Evolutionary conservation across 139 green algal species (phyloP), one percentile per base, ranked within the genome.

Genomic region (Chara braunii): DNA sequence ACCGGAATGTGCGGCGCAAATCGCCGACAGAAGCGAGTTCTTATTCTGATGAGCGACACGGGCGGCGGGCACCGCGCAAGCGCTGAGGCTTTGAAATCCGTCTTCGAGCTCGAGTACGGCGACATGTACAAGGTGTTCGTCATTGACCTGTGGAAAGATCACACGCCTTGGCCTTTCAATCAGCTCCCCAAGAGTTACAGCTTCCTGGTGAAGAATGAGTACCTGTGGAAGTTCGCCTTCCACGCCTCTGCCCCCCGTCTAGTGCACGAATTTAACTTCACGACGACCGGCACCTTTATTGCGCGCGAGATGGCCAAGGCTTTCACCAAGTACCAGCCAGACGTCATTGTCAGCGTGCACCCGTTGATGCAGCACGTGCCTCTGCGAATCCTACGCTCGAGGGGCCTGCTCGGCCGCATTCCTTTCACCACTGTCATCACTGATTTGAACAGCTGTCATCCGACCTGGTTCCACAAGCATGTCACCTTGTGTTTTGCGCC

Each of bases 401-500:
- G 30, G 22, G 82, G 84, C 24, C 24, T 81, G 24, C 68, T 81
- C 30, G 54, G 78, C 35, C 77, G 81, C 32, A 83, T 86, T 67
- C 84, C 86, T 42, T 97, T 98, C 81, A 88, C 91, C 31, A 98
- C 92, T 18, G 90, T 94, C 0, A 84, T 98, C 2, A 98, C 92
- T 0, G 92, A 98, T 83, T 88, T 96, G 74, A 95, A 87, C 51
- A 95, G 86, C 40, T 97, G 90, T 80, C 91, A 97, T 83, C 95
- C 95, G 78, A 94, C 89, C 29, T 94, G 85, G 81, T 97, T 96
- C 79, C 81, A 91, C 78, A 64, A 37, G 29, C 60, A 60, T 32
- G 88, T 86, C 28, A 83, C 85, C 37, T 64, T 77, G 22, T 94
- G 86, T 77, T 96, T 93, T 74, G 90, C 94, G 56, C 79, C 89